phyloP scores from a whole-genome alignment of 2,329 filamentous ascomycete genomes.

The Aspergillus clavatus region DNA sequence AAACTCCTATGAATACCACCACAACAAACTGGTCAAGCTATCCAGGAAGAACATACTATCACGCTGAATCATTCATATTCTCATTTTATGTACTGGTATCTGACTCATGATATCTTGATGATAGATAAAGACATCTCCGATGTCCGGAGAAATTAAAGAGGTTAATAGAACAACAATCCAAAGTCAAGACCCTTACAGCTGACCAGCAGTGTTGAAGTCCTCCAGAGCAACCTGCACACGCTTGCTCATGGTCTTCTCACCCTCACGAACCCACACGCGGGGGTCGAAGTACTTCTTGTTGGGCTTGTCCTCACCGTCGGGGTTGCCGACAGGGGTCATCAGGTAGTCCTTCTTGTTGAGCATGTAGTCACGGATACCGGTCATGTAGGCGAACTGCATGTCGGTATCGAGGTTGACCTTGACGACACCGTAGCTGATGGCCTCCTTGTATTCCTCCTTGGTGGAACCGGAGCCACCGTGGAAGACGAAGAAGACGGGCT shows the following conservation, averaged over 20 bases:
- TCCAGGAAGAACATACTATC: no score
- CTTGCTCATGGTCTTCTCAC: constrained; percentile 91
- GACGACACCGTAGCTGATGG: constrained; percentile 89
- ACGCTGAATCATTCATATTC: background rate
- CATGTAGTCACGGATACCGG: constrained; percentile 91
- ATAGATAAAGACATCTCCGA: background rate
- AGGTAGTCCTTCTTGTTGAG: constrained; percentile 94
- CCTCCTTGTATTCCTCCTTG: constrained; percentile 84
- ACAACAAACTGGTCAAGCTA: no score
- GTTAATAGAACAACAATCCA: constrained; percentile 1
- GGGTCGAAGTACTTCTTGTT: constrained; percentile 97
- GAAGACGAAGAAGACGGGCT: constrained; percentile 99
- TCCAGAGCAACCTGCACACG: constrained; percentile 76
- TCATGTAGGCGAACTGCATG: constrained; percentile 90
- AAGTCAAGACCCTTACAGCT: constrained; percentile 56
- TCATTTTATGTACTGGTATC: constrained; percentile 18
- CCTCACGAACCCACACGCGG: constrained; percentile 86
- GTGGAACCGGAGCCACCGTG: constrained; percentile 91
- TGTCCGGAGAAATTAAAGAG: constrained; percentile 2
- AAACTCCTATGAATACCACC: no score
- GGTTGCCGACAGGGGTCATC: constrained; percentile 81
- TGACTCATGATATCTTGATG: constrained; percentile 11
- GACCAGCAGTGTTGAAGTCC: constrained; percentile 83
- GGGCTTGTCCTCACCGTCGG: constrained; percentile 91
- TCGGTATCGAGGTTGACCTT: constrained; percentile 99